phyloP scores from a whole-genome alignment of 1,284 basidiomycete species.

The Spongiforma sp. region DNA sequence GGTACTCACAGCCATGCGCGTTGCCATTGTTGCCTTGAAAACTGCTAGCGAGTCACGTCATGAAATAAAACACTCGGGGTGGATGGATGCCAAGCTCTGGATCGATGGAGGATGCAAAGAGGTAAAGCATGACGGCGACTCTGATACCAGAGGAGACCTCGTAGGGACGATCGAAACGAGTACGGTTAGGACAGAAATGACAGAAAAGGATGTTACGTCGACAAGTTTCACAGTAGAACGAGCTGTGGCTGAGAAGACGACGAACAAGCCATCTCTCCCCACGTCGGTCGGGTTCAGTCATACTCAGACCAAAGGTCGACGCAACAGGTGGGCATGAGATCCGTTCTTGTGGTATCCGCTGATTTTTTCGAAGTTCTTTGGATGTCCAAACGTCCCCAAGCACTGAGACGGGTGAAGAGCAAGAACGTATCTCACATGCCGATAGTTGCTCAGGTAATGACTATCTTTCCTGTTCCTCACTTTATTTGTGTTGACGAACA shows the following conservation, averaged over 20 bases:
- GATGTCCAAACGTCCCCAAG: neutral
- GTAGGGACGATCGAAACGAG: neutral
- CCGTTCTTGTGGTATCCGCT: neutral
- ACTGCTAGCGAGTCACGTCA: conserved; percentile 7
- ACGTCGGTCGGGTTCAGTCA: neutral
- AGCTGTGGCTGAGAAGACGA: neutral
- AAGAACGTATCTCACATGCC: neutral
- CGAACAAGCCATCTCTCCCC: neutral
- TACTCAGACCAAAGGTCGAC: neutral
- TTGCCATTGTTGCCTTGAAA: conserved; percentile 19
- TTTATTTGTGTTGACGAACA: conserved; percentile 2
- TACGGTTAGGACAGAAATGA: neutral
- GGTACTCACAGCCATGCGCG: conserved; percentile 14
- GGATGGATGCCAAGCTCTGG: neutral
- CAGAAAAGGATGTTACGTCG: neutral
- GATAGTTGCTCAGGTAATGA: conserved; percentile 5
- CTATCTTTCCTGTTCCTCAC: neutral
- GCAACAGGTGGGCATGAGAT: conserved; percentile 2
- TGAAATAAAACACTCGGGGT: conserved; percentile 8
- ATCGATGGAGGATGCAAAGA: neutral
- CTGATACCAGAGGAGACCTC: neutral
- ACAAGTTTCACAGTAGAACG: neutral
- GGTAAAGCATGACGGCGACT: neutral
- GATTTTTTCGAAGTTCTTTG: neutral
- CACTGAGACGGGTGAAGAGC: neutral